Base-by-base conservation (phyloP, 441 rosid genomes). In the Capsella rubella region DNA sequence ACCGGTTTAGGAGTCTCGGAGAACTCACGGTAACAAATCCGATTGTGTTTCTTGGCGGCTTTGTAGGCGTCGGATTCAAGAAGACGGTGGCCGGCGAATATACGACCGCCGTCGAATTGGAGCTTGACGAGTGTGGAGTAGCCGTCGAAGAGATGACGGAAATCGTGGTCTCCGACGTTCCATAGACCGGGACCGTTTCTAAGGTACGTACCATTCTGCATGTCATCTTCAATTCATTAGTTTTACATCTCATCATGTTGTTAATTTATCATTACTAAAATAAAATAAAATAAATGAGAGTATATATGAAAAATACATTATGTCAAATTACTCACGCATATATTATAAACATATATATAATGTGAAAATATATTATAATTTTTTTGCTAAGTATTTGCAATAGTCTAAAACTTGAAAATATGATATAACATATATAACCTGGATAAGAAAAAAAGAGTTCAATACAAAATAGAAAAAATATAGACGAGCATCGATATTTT, bases 111-210 rank as follows among this genome's bases (percentile, higher is more conserved):
- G 16, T 88, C 76, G 68, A 95, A 89, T 28, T 83, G 80, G 76
- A 95, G 96, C 72, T 87, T 89, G 42, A 85, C 92, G 35, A 95
- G 63, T 10, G 85, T 89, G 49, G 98, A 94, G 59, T 95, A 95
- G 69, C 99, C 99, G 69, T 95, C 99, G 58, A 95, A 95, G 67
- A 95, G 97, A 83, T 95, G 99, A 9, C 99, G 92, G 89, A 95
- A 92, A 69, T 89, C 82, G 84, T 95, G 84, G 68, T 87, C 81
- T 12, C 82, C 93, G 37, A 95, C 75, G 79, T 92, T 84, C 99
- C 99, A 95, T 57, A 92, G 66, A 1, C 99, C 99, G 0, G 99
- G 99, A 10, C 99, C 99, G 35, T 95, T 95, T 66, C 99, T 87
- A 18, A 95, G 82, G 82, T 95, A 95, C 81, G 91, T 88, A 69